A percentile compares a stretch with the other conserved stretches of the same genome.
These are phyloP conservation scores for Eimeria tenella DNA, from an alignment of 169 alveolate species.

Conservation along the genomic window DNA sequence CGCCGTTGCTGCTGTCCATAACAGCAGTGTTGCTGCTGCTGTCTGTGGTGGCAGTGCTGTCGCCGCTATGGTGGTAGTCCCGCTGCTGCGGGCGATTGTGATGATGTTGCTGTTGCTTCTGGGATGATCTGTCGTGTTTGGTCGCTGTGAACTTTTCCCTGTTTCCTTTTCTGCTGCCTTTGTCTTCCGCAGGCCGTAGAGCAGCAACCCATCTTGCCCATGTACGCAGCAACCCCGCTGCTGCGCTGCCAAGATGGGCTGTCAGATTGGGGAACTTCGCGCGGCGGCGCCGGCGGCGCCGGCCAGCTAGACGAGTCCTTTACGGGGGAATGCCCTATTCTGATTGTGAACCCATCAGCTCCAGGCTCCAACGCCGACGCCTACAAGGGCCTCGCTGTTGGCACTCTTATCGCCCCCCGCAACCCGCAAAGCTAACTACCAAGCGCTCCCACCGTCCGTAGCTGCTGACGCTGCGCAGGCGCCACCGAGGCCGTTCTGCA, in stretches of 20 bases:
- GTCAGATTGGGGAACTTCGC: background rate
- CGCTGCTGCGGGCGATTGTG: background rate
- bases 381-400: slow-evolving; percentile 7
- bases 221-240: slow-evolving; percentile 53
- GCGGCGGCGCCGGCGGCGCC: background rate
- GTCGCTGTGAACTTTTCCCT: background rate
- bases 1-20: background rate
- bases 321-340: background rate
- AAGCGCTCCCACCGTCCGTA: too few relatives aligned
- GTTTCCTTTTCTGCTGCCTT: background rate
- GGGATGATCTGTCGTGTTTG: background rate
- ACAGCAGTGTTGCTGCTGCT: background rate
- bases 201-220: slow-evolving; percentile 44
- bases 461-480: too few relatives aligned
- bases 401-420: slow-evolving; percentile 20
- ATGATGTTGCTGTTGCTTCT: background rate
- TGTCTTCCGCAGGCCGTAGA: slow-evolving; percentile 11
- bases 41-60: background rate
- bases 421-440: background rate
- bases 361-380: background rate
- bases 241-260: background rate
- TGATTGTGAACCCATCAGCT: background rate
- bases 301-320: background rate
- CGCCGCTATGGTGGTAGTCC: too few relatives aligned
- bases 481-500: too few relatives aligned